Evolutionary conservation across 345 rosid species (phyloP).

Genomic region (Salix dunnii): DNA sequence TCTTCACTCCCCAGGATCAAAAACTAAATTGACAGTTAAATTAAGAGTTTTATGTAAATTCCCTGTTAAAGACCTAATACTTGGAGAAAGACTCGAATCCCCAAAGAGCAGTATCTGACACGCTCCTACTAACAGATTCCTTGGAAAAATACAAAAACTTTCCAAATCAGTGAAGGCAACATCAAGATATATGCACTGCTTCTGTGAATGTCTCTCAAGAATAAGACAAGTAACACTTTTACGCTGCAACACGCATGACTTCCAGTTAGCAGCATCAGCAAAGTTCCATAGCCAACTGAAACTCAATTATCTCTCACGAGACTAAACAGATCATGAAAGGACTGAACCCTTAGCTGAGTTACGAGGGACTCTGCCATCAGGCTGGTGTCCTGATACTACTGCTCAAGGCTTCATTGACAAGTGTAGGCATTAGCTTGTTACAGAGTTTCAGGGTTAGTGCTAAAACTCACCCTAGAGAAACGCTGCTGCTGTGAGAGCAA

Average conservation of each 20-base stretch:
- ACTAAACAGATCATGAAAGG: background rate
- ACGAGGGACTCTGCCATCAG: background rate
- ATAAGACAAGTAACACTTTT: background rate
- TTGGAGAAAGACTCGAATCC: background rate
- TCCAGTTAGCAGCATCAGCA: background rate
- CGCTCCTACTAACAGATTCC: too few relatives aligned
- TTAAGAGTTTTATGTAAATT: background rate
- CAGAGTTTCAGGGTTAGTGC: background rate
- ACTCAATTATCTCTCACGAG: background rate
- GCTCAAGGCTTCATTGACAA: background rate
- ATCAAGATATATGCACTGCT: background rate
- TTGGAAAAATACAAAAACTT: background rate
- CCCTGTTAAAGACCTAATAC: background rate
- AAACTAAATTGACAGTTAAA: background rate
- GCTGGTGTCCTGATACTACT: background rate
- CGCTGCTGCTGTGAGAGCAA: background rate
- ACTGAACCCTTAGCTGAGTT: background rate
- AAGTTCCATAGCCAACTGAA: too few relatives aligned
- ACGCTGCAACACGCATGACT: background rate
- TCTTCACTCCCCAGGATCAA: background rate
- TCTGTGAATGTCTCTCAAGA: background rate
- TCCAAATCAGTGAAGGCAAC: background rate
- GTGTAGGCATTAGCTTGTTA: background rate
- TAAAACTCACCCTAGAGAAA: background rate
- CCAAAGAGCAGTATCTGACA: too few relatives aligned